Base-by-base conservation (phyloP, 805 yeast species). In the Ogataea corticis region DNA sequence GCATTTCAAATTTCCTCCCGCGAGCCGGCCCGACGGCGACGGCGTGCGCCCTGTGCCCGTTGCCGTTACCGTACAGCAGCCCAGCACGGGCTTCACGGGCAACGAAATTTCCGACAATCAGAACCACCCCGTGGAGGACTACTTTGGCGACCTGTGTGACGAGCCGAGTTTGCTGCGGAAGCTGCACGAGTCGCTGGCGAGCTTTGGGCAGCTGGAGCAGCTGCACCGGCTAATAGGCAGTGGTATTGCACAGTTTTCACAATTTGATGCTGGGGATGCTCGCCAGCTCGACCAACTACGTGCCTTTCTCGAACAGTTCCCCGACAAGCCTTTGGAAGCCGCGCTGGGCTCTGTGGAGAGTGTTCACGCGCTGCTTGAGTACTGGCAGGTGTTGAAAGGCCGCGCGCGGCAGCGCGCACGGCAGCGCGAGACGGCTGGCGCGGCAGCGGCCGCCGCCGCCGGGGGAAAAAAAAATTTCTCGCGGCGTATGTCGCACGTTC, bases 1-100 rank as follows among this genome's bases (percentile, higher is more conserved):
- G 12, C 38, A 41, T 18, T 41, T 16, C 39, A 35, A 28, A 25
- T 41, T 41, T 25, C 45, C 45, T n/a, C 39, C 45, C 17, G n/a
- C 29, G 7, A n/a, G n/a, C n/a, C n/a, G n/a, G n/a, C n/a, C n/a
- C n/a, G n/a, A n/a, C n/a, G n/a, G n/a, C n/a, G n/a, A n/a, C n/a
- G n/a, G n/a, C n/a, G n/a, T n/a, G n/a, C n/a, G n/a, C n/a, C n/a
- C n/a, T n/a, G n/a, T n/a, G 15, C 13, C 9, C 33, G 16, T 23
- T 9, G 14, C 23, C 14, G 9, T 12, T n/a, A n/a, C n/a, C n/a
- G n/a, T n/a, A n/a, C n/a, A n/a, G n/a, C n/a, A n/a, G n/a, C n/a
- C n/a, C n/a, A n/a, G n/a, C n/a, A n/a, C 27, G 6, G 33, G 25
- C 12, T 16, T 33, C 4, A 17, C 33, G 10, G 16, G 7, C 4